phyloP scores from a whole-genome alignment of 2,329 filamentous ascomycete genomes.

The Fusarium verrucosum region DNA sequence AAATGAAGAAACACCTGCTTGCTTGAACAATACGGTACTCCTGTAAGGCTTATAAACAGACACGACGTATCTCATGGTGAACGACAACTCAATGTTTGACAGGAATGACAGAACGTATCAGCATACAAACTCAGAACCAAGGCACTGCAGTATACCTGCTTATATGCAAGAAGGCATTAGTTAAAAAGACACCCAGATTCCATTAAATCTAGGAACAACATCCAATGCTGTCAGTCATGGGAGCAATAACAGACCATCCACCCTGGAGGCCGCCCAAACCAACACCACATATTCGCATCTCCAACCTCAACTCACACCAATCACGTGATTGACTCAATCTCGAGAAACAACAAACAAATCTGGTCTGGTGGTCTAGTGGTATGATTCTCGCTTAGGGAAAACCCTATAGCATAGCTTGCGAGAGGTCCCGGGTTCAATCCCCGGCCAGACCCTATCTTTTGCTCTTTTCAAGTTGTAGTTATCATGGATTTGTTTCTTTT shows the following conservation, averaged over 20 bases:
- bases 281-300: rapidly evolving
- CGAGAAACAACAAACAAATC: conserved; percentile 42
- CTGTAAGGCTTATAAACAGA: too few relatives aligned
- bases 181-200: not conserved
- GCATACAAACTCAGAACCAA: too few relatives aligned
- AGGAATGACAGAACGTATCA: too few relatives aligned
- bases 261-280: not conserved
- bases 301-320: not conserved
- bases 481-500: not conserved
- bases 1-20: too few relatives aligned
- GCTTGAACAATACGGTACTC: too few relatives aligned
- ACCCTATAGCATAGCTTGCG: conserved; percentile 53
- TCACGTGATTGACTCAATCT: conserved; percentile 41
- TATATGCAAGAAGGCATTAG: too few relatives aligned
- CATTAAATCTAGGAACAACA: not conserved
- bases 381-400: conserved; percentile 76
- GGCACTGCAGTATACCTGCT: too few relatives aligned
- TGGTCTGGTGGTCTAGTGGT: conserved; percentile 70
- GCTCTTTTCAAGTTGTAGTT: not conserved
- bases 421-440: conserved; percentile 60
- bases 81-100: too few relatives aligned
- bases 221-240: not conserved
- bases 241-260: not conserved
- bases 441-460: conserved; percentile 52
- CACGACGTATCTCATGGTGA: too few relatives aligned